Evolutionary conservation across 1,139 yeast species (phyloP).

Genomic region (Protomyces pachydermus): DNA sequence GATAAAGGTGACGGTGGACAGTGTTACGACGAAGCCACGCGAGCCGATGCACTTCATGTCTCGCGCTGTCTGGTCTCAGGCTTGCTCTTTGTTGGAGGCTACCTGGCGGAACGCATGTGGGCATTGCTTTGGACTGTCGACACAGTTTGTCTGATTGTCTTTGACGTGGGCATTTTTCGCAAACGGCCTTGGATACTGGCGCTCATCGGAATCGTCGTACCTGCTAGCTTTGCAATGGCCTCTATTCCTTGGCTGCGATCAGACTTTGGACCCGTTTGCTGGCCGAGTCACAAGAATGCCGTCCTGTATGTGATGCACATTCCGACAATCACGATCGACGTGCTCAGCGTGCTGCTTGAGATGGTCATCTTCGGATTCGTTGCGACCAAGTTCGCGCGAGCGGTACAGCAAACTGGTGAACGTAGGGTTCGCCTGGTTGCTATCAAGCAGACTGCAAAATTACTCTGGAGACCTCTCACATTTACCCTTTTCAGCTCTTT

Average conservation of each 20-base stretch:
- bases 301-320: neutral
- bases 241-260: neutral
- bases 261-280: neutral
- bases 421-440: neutral
- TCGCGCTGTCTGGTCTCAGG: slow-evolving; percentile 16
- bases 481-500: neutral
- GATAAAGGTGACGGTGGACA: neutral
- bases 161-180: neutral
- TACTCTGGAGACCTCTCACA: neutral
- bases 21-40: slow-evolving; percentile 11
- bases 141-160: neutral
- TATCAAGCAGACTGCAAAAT: neutral
- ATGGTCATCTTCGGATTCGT: neutral
- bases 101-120: slow-evolving; percentile 5
- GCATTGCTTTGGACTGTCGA: slow-evolving; percentile 10
- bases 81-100: slow-evolving; percentile 6
- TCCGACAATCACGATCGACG: neutral
- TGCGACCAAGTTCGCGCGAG: neutral
- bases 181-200: neutral
- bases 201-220: neutral
- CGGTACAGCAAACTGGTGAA: neutral
- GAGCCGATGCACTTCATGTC: slow-evolving; percentile 11
- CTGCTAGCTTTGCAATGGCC: neutral
- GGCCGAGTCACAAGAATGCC: neutral
- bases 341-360: neutral